Evolutionary conservation across 148 eudicot genomes (phyloP).

Genomic region (Amaranthus hypochondriacus): DNA sequence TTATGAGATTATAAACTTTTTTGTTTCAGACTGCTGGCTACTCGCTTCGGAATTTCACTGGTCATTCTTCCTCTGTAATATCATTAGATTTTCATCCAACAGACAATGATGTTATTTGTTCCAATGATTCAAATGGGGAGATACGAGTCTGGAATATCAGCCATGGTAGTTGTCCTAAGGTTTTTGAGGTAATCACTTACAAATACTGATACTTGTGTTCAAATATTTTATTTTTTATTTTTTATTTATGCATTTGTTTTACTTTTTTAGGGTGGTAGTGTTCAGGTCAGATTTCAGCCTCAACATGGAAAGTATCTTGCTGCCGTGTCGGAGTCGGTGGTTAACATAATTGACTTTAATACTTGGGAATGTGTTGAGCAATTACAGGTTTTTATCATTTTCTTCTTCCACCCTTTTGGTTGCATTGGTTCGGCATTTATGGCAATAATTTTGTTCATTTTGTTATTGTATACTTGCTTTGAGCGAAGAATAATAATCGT

Average conservation of each 20-base stretch:
- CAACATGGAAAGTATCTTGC: slow-evolving; percentile 38
- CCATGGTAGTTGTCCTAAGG: slow-evolving; percentile 39
- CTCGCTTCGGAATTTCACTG: slow-evolving; percentile 47
- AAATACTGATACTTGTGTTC: background rate
- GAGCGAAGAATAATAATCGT: background rate
- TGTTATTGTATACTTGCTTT: background rate
- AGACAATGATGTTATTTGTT: slow-evolving; percentile 43
- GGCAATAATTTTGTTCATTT: background rate
- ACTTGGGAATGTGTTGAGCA: slow-evolving; percentile 21
- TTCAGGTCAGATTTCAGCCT: slow-evolving; percentile 44
- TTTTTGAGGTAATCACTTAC: slow-evolving; percentile 32
- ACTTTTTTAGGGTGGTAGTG: slow-evolving; percentile 35
- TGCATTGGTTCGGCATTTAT: background rate
- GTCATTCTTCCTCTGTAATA: slow-evolving; percentile 43
- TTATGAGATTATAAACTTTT: background rate
- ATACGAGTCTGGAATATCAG: slow-evolving; percentile 45
- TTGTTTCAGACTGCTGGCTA: slow-evolving; percentile 45
- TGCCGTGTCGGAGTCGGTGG: slow-evolving; percentile 35
- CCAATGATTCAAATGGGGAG: slow-evolving; percentile 48
- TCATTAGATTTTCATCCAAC: slow-evolving; percentile 51
- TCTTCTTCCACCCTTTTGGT: background rate
- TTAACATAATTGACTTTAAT: slow-evolving; percentile 32
- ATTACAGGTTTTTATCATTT: slow-evolving; percentile 22
- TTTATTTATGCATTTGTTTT: background rate
- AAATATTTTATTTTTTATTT: background rate